Evolutionary conservation across 2,329 filamentous ascomycete species (phyloP).

Genomic region (Dactylellina haptotyla): DNA sequence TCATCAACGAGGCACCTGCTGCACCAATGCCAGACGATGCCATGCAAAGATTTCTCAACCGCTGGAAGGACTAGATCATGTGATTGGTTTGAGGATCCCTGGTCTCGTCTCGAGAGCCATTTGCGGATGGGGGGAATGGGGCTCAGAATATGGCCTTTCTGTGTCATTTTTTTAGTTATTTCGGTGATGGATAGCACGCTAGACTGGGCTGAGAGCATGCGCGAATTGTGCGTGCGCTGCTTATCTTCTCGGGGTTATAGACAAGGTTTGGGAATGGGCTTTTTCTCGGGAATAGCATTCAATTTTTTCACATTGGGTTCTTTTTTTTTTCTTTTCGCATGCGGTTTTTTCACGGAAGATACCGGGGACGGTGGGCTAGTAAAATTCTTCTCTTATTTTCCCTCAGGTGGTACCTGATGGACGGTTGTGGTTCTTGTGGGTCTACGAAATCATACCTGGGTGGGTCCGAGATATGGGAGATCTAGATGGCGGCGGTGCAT

Average conservation of each 20-base stretch:
- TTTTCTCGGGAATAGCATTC: background rate
- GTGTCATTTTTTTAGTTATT: background rate
- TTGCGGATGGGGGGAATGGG: background rate
- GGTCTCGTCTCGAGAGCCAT: background rate
- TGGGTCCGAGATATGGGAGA: background rate
- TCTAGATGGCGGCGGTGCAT: constrained; percentile 1
- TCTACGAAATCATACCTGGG: constrained; percentile 2
- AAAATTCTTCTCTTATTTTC: constrained; percentile 1
- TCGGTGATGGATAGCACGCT: background rate
- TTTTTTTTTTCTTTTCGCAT: constrained; percentile 2
- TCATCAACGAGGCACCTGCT: constrained; percentile 60
- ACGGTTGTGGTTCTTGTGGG: background rate
- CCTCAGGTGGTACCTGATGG: background rate
- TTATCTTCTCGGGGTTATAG: background rate
- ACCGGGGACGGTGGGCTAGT: background rate
- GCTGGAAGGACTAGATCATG: constrained; percentile 61
- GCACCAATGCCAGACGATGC: constrained; percentile 59
- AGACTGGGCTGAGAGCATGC: background rate
- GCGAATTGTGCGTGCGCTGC: background rate
- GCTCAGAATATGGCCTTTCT: background rate
- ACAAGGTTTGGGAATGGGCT: background rate
- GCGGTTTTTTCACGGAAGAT: constrained; percentile 14
- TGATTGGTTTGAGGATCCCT: background rate
- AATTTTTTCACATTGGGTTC: background rate
- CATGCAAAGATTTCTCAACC: constrained; percentile 61